These are phyloP conservation scores for Teunomyces stri DNA, from an alignment of 805 yeast genomes.

Conservation along the genomic window DNA sequence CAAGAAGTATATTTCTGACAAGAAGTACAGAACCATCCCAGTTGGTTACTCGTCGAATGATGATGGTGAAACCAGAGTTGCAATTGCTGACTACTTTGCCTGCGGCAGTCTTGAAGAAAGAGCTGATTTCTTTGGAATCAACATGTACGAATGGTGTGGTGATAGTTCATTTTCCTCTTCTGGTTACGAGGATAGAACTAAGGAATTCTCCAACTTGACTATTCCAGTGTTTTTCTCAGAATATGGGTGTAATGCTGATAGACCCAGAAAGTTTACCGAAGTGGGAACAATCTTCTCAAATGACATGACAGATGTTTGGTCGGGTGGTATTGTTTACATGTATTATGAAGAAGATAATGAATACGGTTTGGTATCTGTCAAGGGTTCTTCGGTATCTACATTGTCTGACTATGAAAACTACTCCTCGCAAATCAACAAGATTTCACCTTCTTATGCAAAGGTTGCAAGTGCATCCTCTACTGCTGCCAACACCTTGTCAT, in stretches of 20 bases:
- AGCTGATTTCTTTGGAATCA: constrained; percentile 79
- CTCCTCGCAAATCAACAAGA: constrained; percentile 32
- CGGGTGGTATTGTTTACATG: constrained; percentile 93
- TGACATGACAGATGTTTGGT: constrained; percentile 86
- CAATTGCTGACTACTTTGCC: constrained; percentile 78
- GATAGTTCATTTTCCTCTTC: constrained; percentile 53
- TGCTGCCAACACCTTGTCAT: constrained; percentile 43
- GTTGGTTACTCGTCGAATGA: constrained; percentile 94
- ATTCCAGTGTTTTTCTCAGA: constrained; percentile 84
- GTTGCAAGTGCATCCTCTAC: constrained; percentile 36
- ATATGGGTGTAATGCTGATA: constrained; percentile 76
- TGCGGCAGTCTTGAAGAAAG: constrained; percentile 71
- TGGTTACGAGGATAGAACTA: constrained; percentile 70
- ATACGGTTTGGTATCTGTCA: constrained; percentile 72
- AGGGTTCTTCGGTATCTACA: constrained; percentile 15
- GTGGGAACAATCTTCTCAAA: constrained; percentile 62
- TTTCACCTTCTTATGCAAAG: constrained; percentile 35
- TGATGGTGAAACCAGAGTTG: constrained; percentile 74
- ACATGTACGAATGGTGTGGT: constrained; percentile 91
- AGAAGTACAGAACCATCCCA: constrained; percentile 76
- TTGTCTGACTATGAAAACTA: constrained; percentile 28
- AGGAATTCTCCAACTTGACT: constrained; percentile 68
- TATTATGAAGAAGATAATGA: constrained; percentile 81
- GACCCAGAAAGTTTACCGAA: constrained; percentile 77
- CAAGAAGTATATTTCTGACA: constrained; percentile 65